Evolutionary conservation across 2,329 filamentous ascomycete species (phyloP).

Genomic region (Talaromyces funiculosus): DNA sequence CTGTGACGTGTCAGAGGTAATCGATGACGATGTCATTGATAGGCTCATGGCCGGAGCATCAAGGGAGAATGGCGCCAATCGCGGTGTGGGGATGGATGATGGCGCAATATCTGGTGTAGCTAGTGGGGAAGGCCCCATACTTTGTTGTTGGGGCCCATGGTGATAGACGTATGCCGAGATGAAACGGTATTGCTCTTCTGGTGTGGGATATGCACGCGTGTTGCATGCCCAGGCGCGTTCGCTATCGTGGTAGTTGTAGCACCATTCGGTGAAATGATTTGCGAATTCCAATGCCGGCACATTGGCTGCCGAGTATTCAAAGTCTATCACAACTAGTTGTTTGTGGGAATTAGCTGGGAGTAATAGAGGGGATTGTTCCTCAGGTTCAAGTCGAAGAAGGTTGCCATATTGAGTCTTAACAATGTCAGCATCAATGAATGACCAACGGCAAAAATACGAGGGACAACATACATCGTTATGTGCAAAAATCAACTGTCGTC

Average conservation of each 20-base stretch:
- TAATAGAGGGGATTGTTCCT: slow-evolving; percentile 72
- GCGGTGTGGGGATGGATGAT: slow-evolving; percentile 45
- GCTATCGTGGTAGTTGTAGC: slow-evolving; percentile 89
- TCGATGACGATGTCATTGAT: not conserved
- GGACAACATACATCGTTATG: slow-evolving; percentile 77
- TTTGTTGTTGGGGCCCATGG: slow-evolving; percentile 39
- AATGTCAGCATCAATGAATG: not conserved
- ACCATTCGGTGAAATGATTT: slow-evolving; percentile 98
- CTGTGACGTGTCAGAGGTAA: not conserved
- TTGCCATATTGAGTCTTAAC: slow-evolving; percentile 93
- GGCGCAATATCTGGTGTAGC: slow-evolving; percentile 53
- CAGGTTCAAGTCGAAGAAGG: slow-evolving; percentile 71
- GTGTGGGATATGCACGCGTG: slow-evolving; percentile 64
- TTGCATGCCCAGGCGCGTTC: slow-evolving; percentile 62
- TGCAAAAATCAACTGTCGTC: slow-evolving; percentile 79
- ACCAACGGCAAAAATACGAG: not conserved
- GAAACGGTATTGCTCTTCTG: slow-evolving; percentile 78
- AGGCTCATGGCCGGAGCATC: slow-evolving; percentile 57
- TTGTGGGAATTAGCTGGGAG: slow-evolving; percentile 91
- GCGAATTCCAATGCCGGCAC: slow-evolving; percentile 83
- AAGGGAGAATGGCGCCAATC: slow-evolving; percentile 66
- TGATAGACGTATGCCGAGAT: slow-evolving; percentile 83
- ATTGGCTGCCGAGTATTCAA: slow-evolving; percentile 93
- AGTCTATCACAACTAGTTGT: slow-evolving; percentile 94
- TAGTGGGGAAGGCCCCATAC: slow-evolving; percentile 22